Conservation (phyloP, 331 rosid genomes). For the Acacia pycnantha region DNA sequence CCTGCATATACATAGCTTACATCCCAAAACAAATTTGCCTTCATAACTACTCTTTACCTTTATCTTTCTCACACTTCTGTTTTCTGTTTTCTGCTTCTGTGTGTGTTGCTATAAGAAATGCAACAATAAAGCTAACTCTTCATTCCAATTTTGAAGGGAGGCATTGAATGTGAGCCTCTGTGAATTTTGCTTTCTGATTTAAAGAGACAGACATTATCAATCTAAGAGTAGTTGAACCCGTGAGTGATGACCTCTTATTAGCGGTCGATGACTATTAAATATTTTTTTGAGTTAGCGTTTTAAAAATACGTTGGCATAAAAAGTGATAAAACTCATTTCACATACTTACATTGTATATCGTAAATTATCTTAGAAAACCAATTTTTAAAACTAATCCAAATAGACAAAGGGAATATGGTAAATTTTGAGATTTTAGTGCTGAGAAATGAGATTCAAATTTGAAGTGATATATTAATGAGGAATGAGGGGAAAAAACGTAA, state of each 20-base stretch:
- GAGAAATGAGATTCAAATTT: background rate
- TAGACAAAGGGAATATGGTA: background rate
- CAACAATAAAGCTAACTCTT: background rate
- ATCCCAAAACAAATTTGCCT: background rate
- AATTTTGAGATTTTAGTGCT: background rate
- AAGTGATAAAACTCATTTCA: too few relatives aligned
- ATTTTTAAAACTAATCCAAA: too few relatives aligned
- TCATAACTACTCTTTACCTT: background rate
- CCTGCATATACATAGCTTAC: background rate
- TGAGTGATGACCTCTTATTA: too few relatives aligned
- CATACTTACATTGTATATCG: too few relatives aligned
- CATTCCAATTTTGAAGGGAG: too few relatives aligned
- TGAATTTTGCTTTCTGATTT: too few relatives aligned
- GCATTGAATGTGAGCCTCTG: background rate
- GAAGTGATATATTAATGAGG: background rate
- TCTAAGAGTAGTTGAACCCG: too few relatives aligned
- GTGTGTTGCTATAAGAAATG: background rate
- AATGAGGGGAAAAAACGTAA: background rate
- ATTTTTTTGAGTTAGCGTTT: fast-evolving
- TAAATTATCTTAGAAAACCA: too few relatives aligned
- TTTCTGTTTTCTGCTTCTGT: constrained; percentile 26
- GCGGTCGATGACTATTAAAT: too few relatives aligned
- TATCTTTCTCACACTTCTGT: background rate
- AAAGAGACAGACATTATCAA: too few relatives aligned
- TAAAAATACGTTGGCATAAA: fast-evolving